These are phyloP conservation scores for Paramecium sexaurelia DNA, from an alignment of 73 alveolate species.

Conservation along the genomic window DNA sequence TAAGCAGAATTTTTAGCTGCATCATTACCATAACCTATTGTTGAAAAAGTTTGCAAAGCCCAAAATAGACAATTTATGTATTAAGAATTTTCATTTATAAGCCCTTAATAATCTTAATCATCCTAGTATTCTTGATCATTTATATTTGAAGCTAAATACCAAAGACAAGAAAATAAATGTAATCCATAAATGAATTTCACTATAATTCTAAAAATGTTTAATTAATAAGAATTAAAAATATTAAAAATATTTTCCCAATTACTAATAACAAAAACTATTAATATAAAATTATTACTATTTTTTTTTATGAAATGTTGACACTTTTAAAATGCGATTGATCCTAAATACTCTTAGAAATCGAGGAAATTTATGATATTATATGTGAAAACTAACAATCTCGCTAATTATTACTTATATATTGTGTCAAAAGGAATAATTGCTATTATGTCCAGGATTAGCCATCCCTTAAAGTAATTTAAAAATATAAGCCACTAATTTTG, in stretches of 20 bases:
- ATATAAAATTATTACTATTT: background rate
- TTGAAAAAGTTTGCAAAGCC: slow-evolving; percentile 15
- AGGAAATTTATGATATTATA: slow-evolving; percentile 18
- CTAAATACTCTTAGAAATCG: background rate
- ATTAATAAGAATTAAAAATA: background rate
- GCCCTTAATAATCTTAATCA: background rate
- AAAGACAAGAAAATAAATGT: slow-evolving; percentile 25
- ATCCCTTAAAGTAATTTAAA: background rate
- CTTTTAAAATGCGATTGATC: background rate
- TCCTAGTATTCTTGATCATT: background rate
- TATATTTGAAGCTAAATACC: slow-evolving; percentile 14
- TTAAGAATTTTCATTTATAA: background rate
- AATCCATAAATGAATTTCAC: background rate
- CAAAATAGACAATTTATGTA: background rate
- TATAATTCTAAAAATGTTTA: background rate
- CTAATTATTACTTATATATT: background rate
- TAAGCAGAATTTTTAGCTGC: background rate
- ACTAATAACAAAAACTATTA: background rate
- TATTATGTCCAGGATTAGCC: background rate
- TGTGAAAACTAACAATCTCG: background rate
- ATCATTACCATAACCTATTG: slow-evolving; percentile 28
- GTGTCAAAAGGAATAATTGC: background rate
- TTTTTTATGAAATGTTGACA: background rate
- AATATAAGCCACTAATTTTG: background rate
- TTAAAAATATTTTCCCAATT: background rate